Percentiles rank a stretch among this genome's conserved stretches.
Evolutionary conservation across 2,329 filamentous ascomycete species (phyloP).

Genomic region (Colletotrichum orchidophilum): DNA sequence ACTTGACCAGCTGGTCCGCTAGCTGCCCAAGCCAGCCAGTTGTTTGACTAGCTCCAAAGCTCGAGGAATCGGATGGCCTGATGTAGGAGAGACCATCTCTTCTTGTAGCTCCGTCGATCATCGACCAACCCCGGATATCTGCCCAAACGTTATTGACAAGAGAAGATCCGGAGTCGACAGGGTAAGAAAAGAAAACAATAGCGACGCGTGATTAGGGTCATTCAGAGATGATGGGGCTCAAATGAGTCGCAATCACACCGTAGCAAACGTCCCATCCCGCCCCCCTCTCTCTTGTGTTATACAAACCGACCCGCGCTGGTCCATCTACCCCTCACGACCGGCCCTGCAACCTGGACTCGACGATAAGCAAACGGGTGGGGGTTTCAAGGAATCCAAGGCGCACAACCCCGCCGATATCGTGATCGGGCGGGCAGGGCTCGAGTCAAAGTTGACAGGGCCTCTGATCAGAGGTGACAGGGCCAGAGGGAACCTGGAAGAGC

Average conservation of each 20-base stretch:
- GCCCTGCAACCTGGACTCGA: background rate
- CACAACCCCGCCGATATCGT: conserved; percentile 6
- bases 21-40: background rate
- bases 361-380: conserved; percentile 15
- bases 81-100: background rate
- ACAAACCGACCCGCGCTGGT: background rate
- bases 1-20: background rate
- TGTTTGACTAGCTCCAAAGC: background rate
- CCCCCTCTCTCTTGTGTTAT: background rate
- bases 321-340: conserved; percentile 12
- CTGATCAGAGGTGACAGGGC: background rate
- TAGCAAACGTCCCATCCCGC: background rate
- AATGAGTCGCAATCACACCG: background rate
- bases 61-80: background rate
- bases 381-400: background rate
- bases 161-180: background rate
- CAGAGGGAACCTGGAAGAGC: background rate
- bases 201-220: background rate
- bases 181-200: background rate
- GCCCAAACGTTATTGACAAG: background rate
- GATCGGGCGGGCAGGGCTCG: conserved; percentile 4
- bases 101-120: background rate
- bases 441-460: background rate
- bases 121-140: background rate
- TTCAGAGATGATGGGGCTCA: background rate